A percentile compares a stretch with the other conserved stretches of the same genome.
Conservation (phyloP, 2,329 filamentous ascomycete genomes). For the Phialocephala subalpina region DNA sequence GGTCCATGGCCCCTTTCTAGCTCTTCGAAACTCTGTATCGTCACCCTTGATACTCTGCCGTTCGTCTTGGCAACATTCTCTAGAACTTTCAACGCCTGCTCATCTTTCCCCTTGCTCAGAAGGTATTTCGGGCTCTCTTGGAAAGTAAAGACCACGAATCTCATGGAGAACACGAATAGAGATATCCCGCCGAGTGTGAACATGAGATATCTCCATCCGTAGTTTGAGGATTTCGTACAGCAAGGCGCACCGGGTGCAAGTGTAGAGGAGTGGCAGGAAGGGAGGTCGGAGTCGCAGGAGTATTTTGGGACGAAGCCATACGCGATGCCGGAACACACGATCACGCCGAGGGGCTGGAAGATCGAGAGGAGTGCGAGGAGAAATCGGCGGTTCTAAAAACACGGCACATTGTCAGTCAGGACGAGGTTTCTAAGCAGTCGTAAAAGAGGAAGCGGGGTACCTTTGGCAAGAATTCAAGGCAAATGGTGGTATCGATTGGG, state of each 20-base stretch:
- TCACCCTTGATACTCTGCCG: conserved; percentile 15
- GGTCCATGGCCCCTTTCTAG: conserved; percentile 5
- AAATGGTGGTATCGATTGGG: conserved; percentile 42
- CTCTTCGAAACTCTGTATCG: conserved; percentile 25
- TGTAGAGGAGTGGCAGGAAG: conserved; percentile 16
- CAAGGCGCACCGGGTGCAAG: conserved; percentile 36
- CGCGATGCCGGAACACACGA: conserved; percentile 35
- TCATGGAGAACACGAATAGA: conserved; percentile 60
- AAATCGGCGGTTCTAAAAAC: conserved; percentile 31
- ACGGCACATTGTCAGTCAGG: conserved; percentile 2
- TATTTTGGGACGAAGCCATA: conserved; percentile 36
- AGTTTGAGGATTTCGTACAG: conserved; percentile 53
- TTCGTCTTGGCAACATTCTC: conserved; percentile 63
- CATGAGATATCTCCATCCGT: conserved; percentile 67
- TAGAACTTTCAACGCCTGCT: conserved; percentile 59
- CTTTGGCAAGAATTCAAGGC: conserved; percentile 39
- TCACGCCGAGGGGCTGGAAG: conserved; percentile 40
- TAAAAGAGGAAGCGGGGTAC: conserved; percentile 12
- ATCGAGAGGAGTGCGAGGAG: conserved; percentile 38
- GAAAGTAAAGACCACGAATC: conserved; percentile 64
- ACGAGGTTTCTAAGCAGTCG: not conserved
- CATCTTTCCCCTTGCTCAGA: conserved; percentile 61
- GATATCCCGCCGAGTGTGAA: conserved; percentile 62
- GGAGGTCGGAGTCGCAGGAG: conserved; percentile 26
- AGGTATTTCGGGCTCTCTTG: conserved; percentile 66